Percentiles rank a stretch among this genome's conserved stretches.
These are phyloP conservation scores for Berkeleyomyces rouxiae DNA, from an alignment of 2,329 filamentous ascomycete species.

Conservation along the genomic window DNA sequence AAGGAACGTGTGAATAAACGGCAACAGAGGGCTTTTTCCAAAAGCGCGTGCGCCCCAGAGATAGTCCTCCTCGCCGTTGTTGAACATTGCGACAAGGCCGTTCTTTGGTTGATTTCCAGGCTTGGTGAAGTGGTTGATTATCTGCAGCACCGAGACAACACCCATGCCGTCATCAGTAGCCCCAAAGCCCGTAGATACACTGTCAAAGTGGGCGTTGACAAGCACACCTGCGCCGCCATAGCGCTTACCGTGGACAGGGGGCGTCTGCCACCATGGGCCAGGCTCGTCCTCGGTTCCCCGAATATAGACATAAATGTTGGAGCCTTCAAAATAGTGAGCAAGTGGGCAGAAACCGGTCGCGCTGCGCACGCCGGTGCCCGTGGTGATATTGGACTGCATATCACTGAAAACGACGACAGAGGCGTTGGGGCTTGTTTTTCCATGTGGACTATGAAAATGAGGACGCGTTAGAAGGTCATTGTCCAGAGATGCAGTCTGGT, in stretches of 20 bases:
- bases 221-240: slow-evolving; percentile 60
- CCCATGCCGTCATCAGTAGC: slow-evolving; percentile 90
- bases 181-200: slow-evolving; percentile 78
- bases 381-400: slow-evolving; percentile 57
- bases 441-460: neutral
- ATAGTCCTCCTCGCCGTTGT: slow-evolving; percentile 92
- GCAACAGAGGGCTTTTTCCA: slow-evolving; percentile 62
- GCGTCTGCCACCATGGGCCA: slow-evolving; percentile 54
- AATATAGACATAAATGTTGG: slow-evolving; percentile 83
- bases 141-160: slow-evolving; percentile 68
- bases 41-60: slow-evolving; percentile 77
- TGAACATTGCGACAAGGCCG: slow-evolving; percentile 71
- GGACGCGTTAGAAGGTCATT: neutral
- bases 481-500: neutral
- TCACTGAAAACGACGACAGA: slow-evolving; percentile 63
- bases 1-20: slow-evolving; percentile 71
- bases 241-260: slow-evolving; percentile 25
- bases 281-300: slow-evolving; percentile 60
- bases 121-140: slow-evolving; percentile 72
- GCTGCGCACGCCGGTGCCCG: slow-evolving; percentile 21
- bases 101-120: slow-evolving; percentile 54
- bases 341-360: slow-evolving; percentile 19
- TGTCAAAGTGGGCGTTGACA: slow-evolving; percentile 91
- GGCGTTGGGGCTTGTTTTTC: slow-evolving; percentile 15
- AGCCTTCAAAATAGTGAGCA: slow-evolving; percentile 75